Conservation (phyloP, 2,329 filamentous ascomycete species). For the Aschersonia sp. region DNA sequence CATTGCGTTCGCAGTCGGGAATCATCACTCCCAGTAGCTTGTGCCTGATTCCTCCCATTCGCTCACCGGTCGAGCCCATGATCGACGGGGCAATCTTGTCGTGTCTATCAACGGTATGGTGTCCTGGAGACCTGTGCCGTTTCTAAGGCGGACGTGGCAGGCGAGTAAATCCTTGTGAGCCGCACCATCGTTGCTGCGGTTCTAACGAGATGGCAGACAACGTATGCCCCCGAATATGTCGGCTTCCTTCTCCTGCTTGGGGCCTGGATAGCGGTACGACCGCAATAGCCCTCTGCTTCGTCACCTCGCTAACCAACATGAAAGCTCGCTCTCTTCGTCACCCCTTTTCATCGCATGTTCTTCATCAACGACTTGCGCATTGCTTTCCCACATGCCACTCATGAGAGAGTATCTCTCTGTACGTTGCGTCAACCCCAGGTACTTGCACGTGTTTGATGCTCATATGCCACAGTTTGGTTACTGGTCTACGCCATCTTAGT, state of each 20-base stretch:
- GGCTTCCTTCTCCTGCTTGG: constrained; percentile 3
- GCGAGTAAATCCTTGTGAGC: too few relatives aligned
- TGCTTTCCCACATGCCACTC: constrained; percentile 70
- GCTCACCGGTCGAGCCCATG: neutral
- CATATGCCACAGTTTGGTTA: constrained; percentile 41
- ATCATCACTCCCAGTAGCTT: too few relatives aligned
- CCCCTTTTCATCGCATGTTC: constrained; percentile 92
- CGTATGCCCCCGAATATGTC: constrained; percentile 4
- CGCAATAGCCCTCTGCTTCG: neutral
- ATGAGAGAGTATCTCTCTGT: constrained; percentile 73
- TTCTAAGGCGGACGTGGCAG: constrained; percentile 3
- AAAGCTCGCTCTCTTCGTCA: constrained; percentile 28
- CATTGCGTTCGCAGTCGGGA: too few relatives aligned
- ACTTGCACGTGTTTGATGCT: too few relatives aligned
- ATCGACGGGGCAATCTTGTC: neutral
- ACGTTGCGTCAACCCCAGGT: constrained; percentile 16
- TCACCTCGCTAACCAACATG: neutral
- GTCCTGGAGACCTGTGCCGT: neutral
- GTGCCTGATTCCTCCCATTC: too few relatives aligned
- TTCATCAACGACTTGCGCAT: constrained; percentile 72
- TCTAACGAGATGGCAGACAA: constrained; percentile 3
- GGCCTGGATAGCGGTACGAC: constrained; percentile 3
- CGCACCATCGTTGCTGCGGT: neutral
- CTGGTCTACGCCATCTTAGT: constrained; percentile 65
- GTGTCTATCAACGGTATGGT: neutral